Evolutionary conservation across 352 stramenopile species (phyloP).

Genomic region (Pythium oligandrum): DNA sequence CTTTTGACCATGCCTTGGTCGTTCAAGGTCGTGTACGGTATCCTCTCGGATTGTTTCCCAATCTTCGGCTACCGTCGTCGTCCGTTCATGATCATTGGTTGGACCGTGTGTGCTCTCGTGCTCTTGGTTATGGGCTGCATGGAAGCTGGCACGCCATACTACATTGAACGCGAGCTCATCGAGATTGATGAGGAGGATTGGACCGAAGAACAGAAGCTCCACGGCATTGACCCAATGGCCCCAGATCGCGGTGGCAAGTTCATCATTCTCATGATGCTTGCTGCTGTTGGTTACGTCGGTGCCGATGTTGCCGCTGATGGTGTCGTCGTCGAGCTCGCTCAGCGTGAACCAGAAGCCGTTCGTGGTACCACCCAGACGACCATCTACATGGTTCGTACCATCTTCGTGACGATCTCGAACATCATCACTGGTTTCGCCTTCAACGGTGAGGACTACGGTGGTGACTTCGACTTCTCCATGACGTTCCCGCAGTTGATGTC

Average conservation of each 20-base stretch:
- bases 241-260: conserved; percentile 34
- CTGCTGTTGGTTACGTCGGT: conserved; percentile 45
- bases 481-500: conserved; percentile 40
- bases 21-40: conserved; percentile 53
- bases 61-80: conserved; percentile 51
- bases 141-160: conserved; percentile 48
- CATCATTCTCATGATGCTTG: conserved; percentile 52
- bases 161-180: no score
- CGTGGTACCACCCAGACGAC: conserved; percentile 47
- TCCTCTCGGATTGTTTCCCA: conserved; percentile 42
- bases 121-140: conserved; percentile 41
- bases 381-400: conserved; percentile 45
- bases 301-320: conserved; percentile 45
- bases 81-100: conserved; percentile 50
- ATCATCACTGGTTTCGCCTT: conserved; percentile 41
- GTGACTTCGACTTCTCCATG: conserved; percentile 41
- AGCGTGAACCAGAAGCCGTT: conserved; percentile 47
- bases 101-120: conserved; percentile 34
- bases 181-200: no score
- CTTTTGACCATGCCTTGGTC: conserved; percentile 49
- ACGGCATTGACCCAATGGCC: conserved; percentile 27
- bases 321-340: conserved; percentile 48
- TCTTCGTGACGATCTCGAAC: conserved; percentile 33
- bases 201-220: conserved; percentile 17
- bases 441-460: conserved; percentile 45